phyloP scores from a whole-genome alignment of 192 early-diverging fungal genomes.

The Entomortierella parvispora region DNA sequence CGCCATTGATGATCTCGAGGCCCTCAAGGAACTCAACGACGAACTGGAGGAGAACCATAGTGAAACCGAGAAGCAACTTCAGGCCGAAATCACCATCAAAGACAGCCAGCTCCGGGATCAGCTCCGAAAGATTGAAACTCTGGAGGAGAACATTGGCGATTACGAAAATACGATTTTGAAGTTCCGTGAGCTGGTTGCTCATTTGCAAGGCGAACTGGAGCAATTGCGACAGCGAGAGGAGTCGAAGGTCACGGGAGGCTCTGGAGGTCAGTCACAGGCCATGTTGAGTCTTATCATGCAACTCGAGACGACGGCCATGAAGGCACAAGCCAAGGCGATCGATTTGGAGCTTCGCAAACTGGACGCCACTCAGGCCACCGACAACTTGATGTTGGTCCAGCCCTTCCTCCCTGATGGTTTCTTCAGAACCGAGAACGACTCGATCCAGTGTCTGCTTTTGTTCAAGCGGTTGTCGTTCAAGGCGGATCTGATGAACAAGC shows the following conservation, averaged over 20 bases:
- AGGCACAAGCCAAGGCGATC: constrained; percentile 88
- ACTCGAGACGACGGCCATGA: constrained; percentile 81
- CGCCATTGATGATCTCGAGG: constrained; percentile 88
- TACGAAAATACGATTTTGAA: constrained; percentile 87
- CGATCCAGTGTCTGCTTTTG: constrained; percentile 77
- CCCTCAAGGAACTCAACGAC: constrained; percentile 89
- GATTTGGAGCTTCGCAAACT: constrained; percentile 91
- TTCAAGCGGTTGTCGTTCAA: constrained; percentile 89
- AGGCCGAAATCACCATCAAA: constrained; percentile 85
- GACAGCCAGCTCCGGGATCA: constrained; percentile 74
- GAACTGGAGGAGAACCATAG: constrained; percentile 94
- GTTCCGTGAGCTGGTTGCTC: constrained; percentile 84
- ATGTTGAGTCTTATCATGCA: constrained; percentile 85
- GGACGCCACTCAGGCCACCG: constrained; percentile 84
- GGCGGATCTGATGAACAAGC: constrained; percentile 75
- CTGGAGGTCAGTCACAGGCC: constrained; percentile 79
- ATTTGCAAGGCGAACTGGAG: constrained; percentile 81
- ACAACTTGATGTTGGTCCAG: constrained; percentile 71
- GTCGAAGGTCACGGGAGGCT: constrained; percentile 48
- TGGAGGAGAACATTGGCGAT: constrained; percentile 87
- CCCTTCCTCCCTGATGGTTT: constrained; percentile 90
- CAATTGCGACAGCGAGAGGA: constrained; percentile 74
- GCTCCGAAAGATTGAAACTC: constrained; percentile 62
- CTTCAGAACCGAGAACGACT: constrained; percentile 81
- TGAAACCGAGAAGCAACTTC: constrained; percentile 86